A percentile compares a stretch with the other conserved stretches of the same genome.
Evolutionary conservation across 2,329 filamentous ascomycete species (phyloP).

Genomic region (Dendryphion nanum): DNA sequence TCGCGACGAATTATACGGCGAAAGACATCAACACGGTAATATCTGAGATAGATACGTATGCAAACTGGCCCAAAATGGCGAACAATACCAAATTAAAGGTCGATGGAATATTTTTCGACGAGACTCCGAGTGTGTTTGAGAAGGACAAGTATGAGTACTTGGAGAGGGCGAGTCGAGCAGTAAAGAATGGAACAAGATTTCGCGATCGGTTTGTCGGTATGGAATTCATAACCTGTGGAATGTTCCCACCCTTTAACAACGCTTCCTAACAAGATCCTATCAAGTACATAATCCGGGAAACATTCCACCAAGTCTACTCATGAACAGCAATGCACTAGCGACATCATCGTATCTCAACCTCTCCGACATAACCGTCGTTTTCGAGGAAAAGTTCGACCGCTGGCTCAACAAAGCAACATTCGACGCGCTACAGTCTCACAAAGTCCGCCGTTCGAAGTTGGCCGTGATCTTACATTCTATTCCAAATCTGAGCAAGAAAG

Average conservation of each 20-base stretch:
- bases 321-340: slow-evolving; percentile 12
- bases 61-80: slow-evolving; percentile 42
- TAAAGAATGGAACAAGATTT: slow-evolving; percentile 21
- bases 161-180: slow-evolving; percentile 14
- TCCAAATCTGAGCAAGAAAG: slow-evolving; percentile 20
- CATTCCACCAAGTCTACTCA: slow-evolving; percentile 15
- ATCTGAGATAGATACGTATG: slow-evolving; percentile 49
- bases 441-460: slow-evolving; percentile 18
- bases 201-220: slow-evolving; percentile 24
- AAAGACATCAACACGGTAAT: slow-evolving; percentile 24
- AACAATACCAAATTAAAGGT: slow-evolving; percentile 43
- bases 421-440: slow-evolving; percentile 17
- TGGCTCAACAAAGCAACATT: slow-evolving; percentile 22
- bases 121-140: slow-evolving; percentile 42
- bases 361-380: slow-evolving; percentile 31
- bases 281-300: slow-evolving; percentile 31
- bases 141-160: slow-evolving; percentile 21
- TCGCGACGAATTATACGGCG: slow-evolving; percentile 50
- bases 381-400: slow-evolving; percentile 31
- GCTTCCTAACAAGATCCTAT: not conserved
- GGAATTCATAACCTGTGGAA: slow-evolving; percentile 3
- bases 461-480: slow-evolving; percentile 28
- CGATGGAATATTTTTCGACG: slow-evolving; percentile 55
- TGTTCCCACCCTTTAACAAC: not conserved
- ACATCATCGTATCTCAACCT: slow-evolving; percentile 30